Evolutionary conservation across 164 flowering plant genomes (phyloP).

Genomic region (Vitis amurensis): DNA sequence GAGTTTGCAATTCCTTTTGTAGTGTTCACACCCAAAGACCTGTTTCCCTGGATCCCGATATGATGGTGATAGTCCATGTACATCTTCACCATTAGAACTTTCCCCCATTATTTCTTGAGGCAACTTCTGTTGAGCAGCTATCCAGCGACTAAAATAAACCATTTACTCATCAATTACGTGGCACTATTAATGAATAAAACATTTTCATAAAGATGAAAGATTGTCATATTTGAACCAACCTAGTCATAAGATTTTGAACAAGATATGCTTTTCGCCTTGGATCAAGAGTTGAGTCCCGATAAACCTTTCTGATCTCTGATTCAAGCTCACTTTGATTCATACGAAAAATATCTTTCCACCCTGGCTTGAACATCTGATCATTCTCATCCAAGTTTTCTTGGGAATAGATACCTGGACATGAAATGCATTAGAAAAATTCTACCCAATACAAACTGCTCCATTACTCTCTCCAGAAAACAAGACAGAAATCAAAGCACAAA

Average conservation of each 20-base stretch:
- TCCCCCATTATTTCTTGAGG: conserved; percentile 54
- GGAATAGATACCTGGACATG: conserved; percentile 40
- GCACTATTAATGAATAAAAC: not conserved
- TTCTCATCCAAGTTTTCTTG: conserved; percentile 67
- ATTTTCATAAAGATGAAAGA: not conserved
- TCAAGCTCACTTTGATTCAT: conserved; percentile 99
- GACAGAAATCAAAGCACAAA: conserved; percentile 17
- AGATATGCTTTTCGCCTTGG: conserved; percentile 95
- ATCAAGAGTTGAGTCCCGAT: conserved; percentile 84
- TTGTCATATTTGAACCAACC: conserved; percentile 41
- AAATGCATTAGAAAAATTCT: not conserved
- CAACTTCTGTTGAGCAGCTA: conserved; percentile 92
- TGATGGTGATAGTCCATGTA: conserved; percentile 64
- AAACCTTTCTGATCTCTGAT: conserved; percentile 92
- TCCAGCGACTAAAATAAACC: conserved; percentile 73
- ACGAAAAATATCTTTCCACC: conserved; percentile 97
- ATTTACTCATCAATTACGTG: conserved; percentile 1
- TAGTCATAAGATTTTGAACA: conserved; percentile 95
- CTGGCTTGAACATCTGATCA: conserved; percentile 91
- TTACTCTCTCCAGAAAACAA: not conserved
- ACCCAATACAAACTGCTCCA: too few relatives aligned
- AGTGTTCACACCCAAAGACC: conserved; percentile 92
- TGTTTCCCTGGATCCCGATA: conserved; percentile 70
- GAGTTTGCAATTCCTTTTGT: conserved; percentile 93
- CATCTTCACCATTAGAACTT: conserved; percentile 48